phyloP scores from a whole-genome alignment of 2,329 filamentous ascomycete species.

The Lachnellula suecica region DNA sequence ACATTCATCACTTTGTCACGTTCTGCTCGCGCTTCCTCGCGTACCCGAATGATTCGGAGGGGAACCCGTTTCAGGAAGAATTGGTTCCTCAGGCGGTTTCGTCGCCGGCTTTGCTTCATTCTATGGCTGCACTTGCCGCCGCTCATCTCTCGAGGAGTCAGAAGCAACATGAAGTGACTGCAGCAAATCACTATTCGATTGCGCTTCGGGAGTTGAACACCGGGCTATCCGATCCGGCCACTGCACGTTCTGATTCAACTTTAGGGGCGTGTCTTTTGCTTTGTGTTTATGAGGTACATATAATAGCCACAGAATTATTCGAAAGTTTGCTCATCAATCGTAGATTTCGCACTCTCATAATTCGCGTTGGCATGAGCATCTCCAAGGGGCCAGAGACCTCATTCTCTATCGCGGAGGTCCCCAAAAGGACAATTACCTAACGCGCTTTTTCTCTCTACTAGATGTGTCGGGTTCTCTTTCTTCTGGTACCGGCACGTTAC shows the following conservation, averaged over 20 bases:
- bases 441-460: constrained; percentile 30
- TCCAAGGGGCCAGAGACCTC: constrained; percentile 30
- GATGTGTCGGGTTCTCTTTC: constrained; percentile 31
- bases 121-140: constrained; percentile 31
- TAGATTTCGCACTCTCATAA: constrained; percentile 30
- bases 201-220: constrained; percentile 27
- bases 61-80: constrained; percentile 31
- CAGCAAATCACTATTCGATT: constrained; percentile 28
- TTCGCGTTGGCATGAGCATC: constrained; percentile 29
- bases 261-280: constrained; percentile 31
- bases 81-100: constrained; percentile 26
- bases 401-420: constrained; percentile 31
- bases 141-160: constrained; percentile 29
- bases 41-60: constrained; percentile 31
- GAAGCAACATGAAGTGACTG: constrained; percentile 24
- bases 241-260: constrained; percentile 27
- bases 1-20: constrained; percentile 32
- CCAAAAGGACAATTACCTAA: constrained; percentile 26
- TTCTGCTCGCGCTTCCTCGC: constrained; percentile 31
- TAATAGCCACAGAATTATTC: background rate
- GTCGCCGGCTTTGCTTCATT: constrained; percentile 29
- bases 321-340: constrained; percentile 4
- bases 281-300: constrained; percentile 31
- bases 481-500: constrained; percentile 26
- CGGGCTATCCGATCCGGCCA: constrained; percentile 22